These are phyloP conservation scores for Fragaria vesca DNA, from an alignment of 306 rosid genomes.

Conservation along the genomic window DNA sequence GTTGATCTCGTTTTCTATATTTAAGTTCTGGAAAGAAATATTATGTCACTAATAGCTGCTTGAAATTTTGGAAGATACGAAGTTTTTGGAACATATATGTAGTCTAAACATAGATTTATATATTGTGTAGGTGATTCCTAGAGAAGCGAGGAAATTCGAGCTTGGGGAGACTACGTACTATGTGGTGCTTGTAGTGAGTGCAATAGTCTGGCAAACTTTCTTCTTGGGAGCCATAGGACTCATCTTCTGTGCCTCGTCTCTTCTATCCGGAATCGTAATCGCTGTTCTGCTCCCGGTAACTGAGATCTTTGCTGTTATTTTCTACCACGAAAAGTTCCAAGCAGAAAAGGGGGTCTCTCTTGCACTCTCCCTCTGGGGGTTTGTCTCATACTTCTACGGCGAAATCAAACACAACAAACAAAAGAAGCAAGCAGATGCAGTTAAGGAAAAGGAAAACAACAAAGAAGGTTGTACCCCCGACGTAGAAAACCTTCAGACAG, in stretches of 20 bases:
- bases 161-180: constrained; percentile 62
- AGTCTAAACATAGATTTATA: not conserved
- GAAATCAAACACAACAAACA: constrained; percentile 45
- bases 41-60: not conserved
- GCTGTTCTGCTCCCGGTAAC: constrained; percentile 57
- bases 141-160: constrained; percentile 61
- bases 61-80: not conserved
- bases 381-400: constrained; percentile 68
- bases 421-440: not conserved
- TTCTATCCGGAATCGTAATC: constrained; percentile 58
- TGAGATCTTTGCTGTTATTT: constrained; percentile 58
- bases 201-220: constrained; percentile 67
- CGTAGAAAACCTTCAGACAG: not conserved
- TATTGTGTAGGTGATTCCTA: constrained; percentile 47
- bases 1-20: not conserved
- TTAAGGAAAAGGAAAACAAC: not conserved
- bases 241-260: constrained; percentile 65
- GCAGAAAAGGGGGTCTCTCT: constrained; percentile 61
- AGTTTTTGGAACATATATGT: not conserved
- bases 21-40: not conserved
- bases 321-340: constrained; percentile 57
- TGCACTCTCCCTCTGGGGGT: constrained; percentile 66
- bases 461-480: constrained; percentile 17
- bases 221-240: constrained; percentile 78
- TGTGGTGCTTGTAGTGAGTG: constrained; percentile 45